Evolutionary conservation across 805 yeast genomes (phyloP).

Genomic region (Candida patagonica): DNA sequence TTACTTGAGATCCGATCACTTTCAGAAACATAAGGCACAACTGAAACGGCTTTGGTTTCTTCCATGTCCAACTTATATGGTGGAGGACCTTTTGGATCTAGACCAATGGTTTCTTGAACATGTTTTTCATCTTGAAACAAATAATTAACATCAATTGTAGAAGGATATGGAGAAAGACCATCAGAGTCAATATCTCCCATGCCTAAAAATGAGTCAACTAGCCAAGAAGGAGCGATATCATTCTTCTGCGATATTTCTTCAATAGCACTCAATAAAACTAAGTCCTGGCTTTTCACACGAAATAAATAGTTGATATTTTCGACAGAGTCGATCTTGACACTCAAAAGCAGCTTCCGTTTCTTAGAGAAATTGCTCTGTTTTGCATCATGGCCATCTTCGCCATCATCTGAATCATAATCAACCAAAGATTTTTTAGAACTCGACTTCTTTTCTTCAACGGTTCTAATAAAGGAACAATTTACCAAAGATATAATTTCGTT

Average conservation of each 20-base stretch:
- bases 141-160: constrained; percentile 1
- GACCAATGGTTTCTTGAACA: constrained; percentile 14
- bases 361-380: not conserved
- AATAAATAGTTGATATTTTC: constrained; percentile 23
- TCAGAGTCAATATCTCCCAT: constrained; percentile 22
- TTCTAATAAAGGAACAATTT: no score
- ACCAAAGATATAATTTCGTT: no score
- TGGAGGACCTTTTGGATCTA: constrained; percentile 7
- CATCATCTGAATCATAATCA: not conserved
- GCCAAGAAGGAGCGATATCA: constrained; percentile 29
- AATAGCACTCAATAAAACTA: not conserved
- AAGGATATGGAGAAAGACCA: not conserved
- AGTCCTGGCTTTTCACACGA: constrained; percentile 9
- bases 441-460: no score
- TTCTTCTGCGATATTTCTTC: not conserved
- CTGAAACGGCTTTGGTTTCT: no score
- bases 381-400: no score
- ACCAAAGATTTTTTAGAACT: not conserved
- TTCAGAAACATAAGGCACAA: not conserved
- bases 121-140: constrained; percentile 22
- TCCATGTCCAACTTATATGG: not conserved
- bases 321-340: constrained; percentile 1
- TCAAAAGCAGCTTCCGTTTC: not conserved
- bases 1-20: no score
- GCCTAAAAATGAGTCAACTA: constrained; percentile 27